Conservation (phyloP, 2,329 filamentous ascomycete species). For the Fusarium graminum region DNA sequence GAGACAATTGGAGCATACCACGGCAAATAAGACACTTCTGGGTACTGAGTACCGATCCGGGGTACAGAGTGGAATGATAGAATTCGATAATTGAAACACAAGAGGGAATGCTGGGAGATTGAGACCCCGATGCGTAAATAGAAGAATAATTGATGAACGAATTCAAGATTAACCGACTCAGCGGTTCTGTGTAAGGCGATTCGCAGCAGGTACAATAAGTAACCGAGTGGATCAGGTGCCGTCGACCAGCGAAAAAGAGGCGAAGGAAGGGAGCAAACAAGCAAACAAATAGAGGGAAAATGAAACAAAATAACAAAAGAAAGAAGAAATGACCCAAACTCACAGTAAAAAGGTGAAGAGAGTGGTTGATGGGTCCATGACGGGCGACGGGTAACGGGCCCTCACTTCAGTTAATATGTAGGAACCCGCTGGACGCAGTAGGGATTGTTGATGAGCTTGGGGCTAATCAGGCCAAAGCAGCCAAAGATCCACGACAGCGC, state of each 20-base stretch:
- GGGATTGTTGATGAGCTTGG: conserved; percentile 30
- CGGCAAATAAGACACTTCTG: conserved; percentile 47
- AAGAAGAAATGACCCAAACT: conserved; percentile 57
- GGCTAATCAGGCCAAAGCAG: conserved; percentile 35
- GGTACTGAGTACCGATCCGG: conserved; percentile 39
- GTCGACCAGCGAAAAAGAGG: conserved; percentile 42
- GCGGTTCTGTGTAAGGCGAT: conserved; percentile 27
- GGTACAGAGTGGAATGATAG: conserved; percentile 41
- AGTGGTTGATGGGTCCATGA: conserved; percentile 73
- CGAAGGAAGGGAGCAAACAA: conserved; percentile 33
- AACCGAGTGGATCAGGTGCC: conserved; percentile 28
- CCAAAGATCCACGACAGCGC: conserved; percentile 45
- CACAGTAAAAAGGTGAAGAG: conserved; percentile 78
- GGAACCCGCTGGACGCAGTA: conserved; percentile 30
- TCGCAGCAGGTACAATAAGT: background rate
- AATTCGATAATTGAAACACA: conserved; percentile 46
- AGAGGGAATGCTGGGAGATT: conserved; percentile 46
- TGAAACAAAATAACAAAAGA: conserved; percentile 34
- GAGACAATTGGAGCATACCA: conserved; percentile 48
- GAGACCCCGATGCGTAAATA: conserved; percentile 30
- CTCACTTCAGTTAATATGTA: conserved; percentile 47
- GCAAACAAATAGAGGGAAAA: conserved; percentile 22
- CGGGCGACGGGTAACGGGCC: conserved; percentile 30
- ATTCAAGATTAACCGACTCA: conserved; percentile 27
- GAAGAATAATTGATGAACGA: conserved; percentile 13